Base-by-base conservation (phyloP, 2,329 filamentous ascomycete species). In the Cadophora sp. region DNA sequence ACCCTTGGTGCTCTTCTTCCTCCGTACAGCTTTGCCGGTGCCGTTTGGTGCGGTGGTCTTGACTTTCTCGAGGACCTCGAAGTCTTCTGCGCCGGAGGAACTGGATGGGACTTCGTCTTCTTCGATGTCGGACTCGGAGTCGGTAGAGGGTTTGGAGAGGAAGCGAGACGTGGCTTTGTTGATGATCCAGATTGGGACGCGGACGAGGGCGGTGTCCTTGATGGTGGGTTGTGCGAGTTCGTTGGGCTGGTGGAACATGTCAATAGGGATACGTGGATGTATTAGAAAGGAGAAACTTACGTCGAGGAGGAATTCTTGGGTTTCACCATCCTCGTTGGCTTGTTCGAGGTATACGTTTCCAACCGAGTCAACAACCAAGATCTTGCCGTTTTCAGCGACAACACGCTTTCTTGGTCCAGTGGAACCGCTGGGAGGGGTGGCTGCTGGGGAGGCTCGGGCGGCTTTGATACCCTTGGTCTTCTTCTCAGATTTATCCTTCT, bases 291-390 rank as follows among this genome's bases (percentile, higher is more conserved):
- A n/a, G 18, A 18, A 61, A 86, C 91, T 84, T 81, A 97, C 89
- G 78, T 99, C 95, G 68, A 99, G 88, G 70, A 97, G 82, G 77
- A 90, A 97, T 77, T 97, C 93, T 72, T 91, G 87, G 39, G 88
- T 86, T 64, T 92, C 88, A 62, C 96, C 96, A 27, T 97, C 93
- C 72, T 94, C 94, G 61, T 93, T 93, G 74, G 93, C 87, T 76
- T 97, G 92, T 80, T 98, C 94, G n/a, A 99, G 84, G 77, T 93
- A 99, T 14, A 99, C 96, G 74, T 97, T 94, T 33, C 96, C 96
- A 11, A 91, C 83, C 0, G 92, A 93, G 80, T 99, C 95, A 4
- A 99, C 96, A 65, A 99, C 90, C 45, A 99, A 83, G 0, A 97
- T 85, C 83, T 98, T 99, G 72, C 96, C 96, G 75, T 99, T 99